Evolutionary conservation across 2,329 filamentous ascomycete genomes (phyloP), one percentile per base, ranked within the genome.

Genomic region (Pyrenochaeta sp.): DNA sequence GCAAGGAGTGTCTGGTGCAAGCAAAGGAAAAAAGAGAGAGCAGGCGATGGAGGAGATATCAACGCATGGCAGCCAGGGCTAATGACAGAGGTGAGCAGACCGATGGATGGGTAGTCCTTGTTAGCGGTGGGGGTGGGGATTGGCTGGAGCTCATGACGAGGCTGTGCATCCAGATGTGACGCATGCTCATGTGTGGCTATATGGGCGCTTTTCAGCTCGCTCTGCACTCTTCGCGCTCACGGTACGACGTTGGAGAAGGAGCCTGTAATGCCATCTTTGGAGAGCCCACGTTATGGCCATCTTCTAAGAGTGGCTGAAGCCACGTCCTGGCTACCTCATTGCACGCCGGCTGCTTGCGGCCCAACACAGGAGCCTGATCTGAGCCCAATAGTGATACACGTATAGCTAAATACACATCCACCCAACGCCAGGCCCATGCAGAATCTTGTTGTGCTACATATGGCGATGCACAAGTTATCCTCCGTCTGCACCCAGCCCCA

Each of bases 341-440:
- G 18, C n/a, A 20, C 17, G 36, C 15, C 36, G 12, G 17, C 3
- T 52, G 39, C 50, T 56, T 46, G 56, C 54, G 51, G 61, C 63
- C 63, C 63, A 57, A 67, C 58, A 46, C 36, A 27, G 49, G 48
- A 49, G 61, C 62, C 60, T 57, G 46, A 57, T 44, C 43, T 47
- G 55, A 36, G 50, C 58, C 60, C 56, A 60, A 60, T 53, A 51
- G 18, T 58, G 39, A 57, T 56, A 60, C 56, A 60, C 41, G 47
- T 29, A 49, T 56, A 58, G 54, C 37, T 53, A 31, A 37, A 48
- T 49, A 54, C 51, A 31, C 27, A 49, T 30, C 40, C 39, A 29
- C 45, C 51, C 45, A 56, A 61, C 62, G 53, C 62, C 65, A 50
- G 48, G 51, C 56, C 55, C 62, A 65, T 63, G 54, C 57, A 29